Conservation (phyloP, 2,329 filamentous ascomycete genomes). For the Simplicillium sp. region DNA sequence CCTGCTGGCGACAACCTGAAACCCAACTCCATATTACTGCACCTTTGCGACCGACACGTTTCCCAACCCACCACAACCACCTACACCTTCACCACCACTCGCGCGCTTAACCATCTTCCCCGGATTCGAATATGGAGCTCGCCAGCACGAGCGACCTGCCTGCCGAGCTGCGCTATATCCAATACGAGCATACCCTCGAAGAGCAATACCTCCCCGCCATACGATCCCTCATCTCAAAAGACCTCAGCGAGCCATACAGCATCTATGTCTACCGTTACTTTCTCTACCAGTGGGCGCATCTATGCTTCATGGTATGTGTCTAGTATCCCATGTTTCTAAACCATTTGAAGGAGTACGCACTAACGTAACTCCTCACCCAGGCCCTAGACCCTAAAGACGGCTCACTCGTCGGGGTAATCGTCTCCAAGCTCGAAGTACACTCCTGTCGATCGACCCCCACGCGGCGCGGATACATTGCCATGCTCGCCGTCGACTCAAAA, state of each 20-base stretch:
- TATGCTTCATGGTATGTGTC: constrained; percentile 79
- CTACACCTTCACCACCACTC: background rate
- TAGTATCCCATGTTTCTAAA: background rate
- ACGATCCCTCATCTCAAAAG: constrained; percentile 85
- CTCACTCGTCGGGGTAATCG: constrained; percentile 76
- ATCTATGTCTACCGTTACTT: constrained; percentile 99
- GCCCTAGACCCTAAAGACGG: constrained; percentile 49
- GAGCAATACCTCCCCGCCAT: constrained; percentile 70
- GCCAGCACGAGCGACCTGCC: constrained; percentile 12
- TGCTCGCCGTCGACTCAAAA: constrained; percentile 81
- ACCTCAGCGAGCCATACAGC: constrained; percentile 95
- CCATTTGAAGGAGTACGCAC: too few relatives aligned
- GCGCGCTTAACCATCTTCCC: too few relatives aligned
- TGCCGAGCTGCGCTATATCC: constrained; percentile 45
- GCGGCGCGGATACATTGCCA: constrained; percentile 90
- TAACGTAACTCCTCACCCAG: constrained; percentile 24
- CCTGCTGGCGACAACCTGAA: too few relatives aligned
- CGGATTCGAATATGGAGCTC: too few relatives aligned
- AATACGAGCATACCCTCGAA: constrained; percentile 53
- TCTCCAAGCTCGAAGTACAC: constrained; percentile 91
- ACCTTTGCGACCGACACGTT: too few relatives aligned
- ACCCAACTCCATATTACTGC: too few relatives aligned
- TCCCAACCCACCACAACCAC: background rate
- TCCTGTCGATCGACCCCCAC: constrained; percentile 66
- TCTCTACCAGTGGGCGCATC: constrained; percentile 90